Conservation (phyloP, 345 rosid genomes). For the Citrus mangshanensis region DNA sequence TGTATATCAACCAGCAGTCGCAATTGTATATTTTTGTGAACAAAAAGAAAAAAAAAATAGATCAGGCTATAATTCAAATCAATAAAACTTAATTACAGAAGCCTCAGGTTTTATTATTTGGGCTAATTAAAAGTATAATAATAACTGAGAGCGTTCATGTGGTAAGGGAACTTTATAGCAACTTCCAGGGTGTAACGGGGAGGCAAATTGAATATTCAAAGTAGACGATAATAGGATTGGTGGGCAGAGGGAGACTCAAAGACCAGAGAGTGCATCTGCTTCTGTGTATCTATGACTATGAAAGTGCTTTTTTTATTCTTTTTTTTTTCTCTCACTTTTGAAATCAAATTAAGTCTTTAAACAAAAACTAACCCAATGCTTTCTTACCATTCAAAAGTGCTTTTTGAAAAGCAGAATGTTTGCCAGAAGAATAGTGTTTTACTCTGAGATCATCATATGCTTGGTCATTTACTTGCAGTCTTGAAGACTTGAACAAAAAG, state of each 20-base stretch:
- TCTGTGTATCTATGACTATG: not conserved
- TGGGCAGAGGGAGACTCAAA: not conserved
- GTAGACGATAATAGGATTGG: not conserved
- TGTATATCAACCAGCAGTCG: no score
- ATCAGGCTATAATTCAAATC: no score
- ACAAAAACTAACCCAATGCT: not conserved
- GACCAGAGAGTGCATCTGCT: constrained; percentile 3
- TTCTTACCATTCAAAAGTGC: constrained; percentile 13
- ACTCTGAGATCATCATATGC: constrained; percentile 8
- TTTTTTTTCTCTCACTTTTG: not conserved
- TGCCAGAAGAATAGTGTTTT: constrained; percentile 8
- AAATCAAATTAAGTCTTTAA: constrained; percentile 5
- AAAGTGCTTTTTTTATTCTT: not conserved
- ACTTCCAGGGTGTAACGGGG: constrained; percentile 8
- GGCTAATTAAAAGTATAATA: not conserved
- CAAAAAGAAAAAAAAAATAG: no score
- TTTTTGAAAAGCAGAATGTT: constrained; percentile 17
- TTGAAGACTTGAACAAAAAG: not conserved
- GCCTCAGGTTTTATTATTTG: no score
- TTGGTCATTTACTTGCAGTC: constrained; percentile 2
- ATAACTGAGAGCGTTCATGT: not conserved
- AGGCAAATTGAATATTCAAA: constrained; percentile 18
- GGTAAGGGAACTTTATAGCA: constrained; percentile 8
- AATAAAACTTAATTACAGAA: no score
- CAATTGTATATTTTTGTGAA: no score